A percentile compares a stretch with the other conserved stretches of the same genome.
Evolutionary conservation across 106 monocot genomes (phyloP).

Genomic region (Amphibolis antarctica): DNA sequence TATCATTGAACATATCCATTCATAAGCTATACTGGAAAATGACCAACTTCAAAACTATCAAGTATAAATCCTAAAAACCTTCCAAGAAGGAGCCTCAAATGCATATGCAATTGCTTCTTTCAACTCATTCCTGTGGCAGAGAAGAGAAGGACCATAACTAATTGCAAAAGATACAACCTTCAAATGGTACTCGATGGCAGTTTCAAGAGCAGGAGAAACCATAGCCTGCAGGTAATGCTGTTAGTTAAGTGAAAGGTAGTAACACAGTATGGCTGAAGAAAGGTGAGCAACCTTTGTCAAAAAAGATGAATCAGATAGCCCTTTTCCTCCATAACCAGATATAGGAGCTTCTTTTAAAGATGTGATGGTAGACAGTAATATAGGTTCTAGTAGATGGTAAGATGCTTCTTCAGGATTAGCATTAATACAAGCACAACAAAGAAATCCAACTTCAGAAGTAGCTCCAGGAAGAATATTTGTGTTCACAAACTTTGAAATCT

Average conservation of each 20-base stretch:
- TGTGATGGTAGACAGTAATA: slow-evolving; percentile 43
- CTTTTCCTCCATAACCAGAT: slow-evolving; percentile 45
- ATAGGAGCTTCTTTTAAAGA: slow-evolving; percentile 61
- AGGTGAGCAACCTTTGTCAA: slow-evolving; percentile 47
- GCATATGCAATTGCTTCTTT: slow-evolving; percentile 69
- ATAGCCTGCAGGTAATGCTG: slow-evolving; percentile 33
- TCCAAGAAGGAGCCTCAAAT: slow-evolving; percentile 95
- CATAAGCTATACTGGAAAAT: background rate
- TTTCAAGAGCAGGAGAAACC: slow-evolving; percentile 87
- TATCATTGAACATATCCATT: slow-evolving; percentile 7
- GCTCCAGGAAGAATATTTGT: slow-evolving; percentile 93
- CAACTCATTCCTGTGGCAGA: slow-evolving; percentile 57
- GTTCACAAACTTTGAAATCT: slow-evolving; percentile 81
- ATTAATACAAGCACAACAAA: slow-evolving; percentile 87
- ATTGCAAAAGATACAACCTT: slow-evolving; percentile 68
- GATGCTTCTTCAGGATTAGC: slow-evolving; percentile 73
- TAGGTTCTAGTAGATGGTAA: slow-evolving; percentile 55
- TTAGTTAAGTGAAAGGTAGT: background rate
- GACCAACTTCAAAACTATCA: background rate
- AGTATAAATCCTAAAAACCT: slow-evolving; percentile 36
- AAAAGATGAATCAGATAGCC: slow-evolving; percentile 23
- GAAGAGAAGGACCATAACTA: slow-evolving; percentile 58
- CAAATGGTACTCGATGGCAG: slow-evolving; percentile 70
- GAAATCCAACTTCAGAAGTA: slow-evolving; percentile 79
- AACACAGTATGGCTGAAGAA: background rate